Percentiles rank a stretch among this genome's conserved stretches.
These are phyloP conservation scores for Trebouxia sp. DNA, from an alignment of 139 green algal species.

Conservation along the genomic window DNA sequence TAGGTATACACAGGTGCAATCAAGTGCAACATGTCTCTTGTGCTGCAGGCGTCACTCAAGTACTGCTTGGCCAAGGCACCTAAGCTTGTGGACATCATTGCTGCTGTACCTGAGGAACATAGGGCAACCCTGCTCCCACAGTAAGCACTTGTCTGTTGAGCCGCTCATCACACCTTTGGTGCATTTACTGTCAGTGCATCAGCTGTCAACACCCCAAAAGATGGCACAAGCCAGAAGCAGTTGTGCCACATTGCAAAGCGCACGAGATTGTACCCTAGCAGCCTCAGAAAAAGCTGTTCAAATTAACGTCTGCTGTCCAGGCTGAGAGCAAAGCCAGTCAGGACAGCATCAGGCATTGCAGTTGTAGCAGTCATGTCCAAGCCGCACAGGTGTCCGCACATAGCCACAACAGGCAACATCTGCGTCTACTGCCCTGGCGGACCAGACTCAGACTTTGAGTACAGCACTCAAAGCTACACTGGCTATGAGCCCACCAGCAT, in stretches of 20 bases:
- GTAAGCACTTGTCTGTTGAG: too few species aligned
- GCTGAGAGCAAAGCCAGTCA: slow-evolving; percentile 81
- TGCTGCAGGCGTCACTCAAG: slow-evolving; percentile 45
- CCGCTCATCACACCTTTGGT: too few species aligned
- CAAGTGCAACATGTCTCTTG: neutral
- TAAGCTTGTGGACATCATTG: slow-evolving; percentile 98
- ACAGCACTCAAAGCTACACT: slow-evolving; percentile 91
- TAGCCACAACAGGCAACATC: slow-evolving; percentile 99
- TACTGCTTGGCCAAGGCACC: slow-evolving; percentile 65
- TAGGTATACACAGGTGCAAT: slow-evolving; percentile 38
- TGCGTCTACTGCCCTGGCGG: slow-evolving; percentile 98
- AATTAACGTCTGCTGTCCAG: slow-evolving; percentile 27
- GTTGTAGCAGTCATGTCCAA: slow-evolving; percentile 99
- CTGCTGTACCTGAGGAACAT: slow-evolving; percentile 93
- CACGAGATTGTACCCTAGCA: too few species aligned
- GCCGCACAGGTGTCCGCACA: slow-evolving; percentile 97
- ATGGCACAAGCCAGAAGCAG: too few species aligned
- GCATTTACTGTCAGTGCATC: too few species aligned
- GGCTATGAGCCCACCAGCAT: slow-evolving; percentile 98
- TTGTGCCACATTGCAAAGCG: too few species aligned
- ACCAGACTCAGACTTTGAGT: slow-evolving; percentile 98
- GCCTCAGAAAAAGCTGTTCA: too few species aligned
- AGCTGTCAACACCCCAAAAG: too few species aligned
- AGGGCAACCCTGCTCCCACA: slow-evolving; percentile 80
- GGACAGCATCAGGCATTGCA: slow-evolving; percentile 95